Base-by-base conservation (phyloP, 1,139 yeast genomes). In the Lodderomyces elongisporus region DNA sequence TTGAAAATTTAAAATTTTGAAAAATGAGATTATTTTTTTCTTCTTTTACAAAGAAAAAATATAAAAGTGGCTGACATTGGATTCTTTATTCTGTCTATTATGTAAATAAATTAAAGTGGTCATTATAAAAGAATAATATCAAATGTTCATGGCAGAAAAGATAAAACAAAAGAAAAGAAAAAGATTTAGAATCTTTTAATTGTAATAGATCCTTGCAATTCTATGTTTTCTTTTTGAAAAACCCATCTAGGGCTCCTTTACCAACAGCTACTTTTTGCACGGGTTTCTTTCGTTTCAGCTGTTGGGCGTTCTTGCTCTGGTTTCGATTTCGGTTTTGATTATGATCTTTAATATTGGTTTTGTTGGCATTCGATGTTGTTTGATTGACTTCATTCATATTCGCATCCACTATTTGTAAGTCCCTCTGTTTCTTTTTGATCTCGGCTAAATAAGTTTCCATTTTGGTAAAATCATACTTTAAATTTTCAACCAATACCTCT, bases 181-280 rank as follows among this genome's bases (percentile, higher is more conserved):
- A 10, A 20, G 10, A 7, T 8, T 20, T 7, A 20, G 10, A 20
- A 20, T 20, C 10, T 8, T 20, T 10, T 20, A 20, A 20, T 20
- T 10, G n/a, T 20, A 20, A 20, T 20, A 20, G 22, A 8, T 8
- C 10, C 22, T 8, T 20, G 22, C 10, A 20, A 7, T 8, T 20
- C 7, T 7, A 20, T 10, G 10, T 10, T 10, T 20, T 20, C 7
- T 20, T 20, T 44, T 66, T 72, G 56, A 79, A 78, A 44, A 79
- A 78, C 32, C 75, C 70, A 48, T 79, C 85, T 22, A 79, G 58
- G 1, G 83, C 82, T 2, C 85, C 85, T 44, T 64, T 71, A 1
- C 77, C 77, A 9, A 61, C 65, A 1, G 74, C 74, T 0, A 72
- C 74, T 40, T 68, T 73, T 35, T 52, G 54, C 1, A 41, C 46